These are phyloP conservation scores for Lichtheimia corymbifera DNA, from an alignment of 371 early-diverging fungal genomes.

Conservation along the genomic window DNA sequence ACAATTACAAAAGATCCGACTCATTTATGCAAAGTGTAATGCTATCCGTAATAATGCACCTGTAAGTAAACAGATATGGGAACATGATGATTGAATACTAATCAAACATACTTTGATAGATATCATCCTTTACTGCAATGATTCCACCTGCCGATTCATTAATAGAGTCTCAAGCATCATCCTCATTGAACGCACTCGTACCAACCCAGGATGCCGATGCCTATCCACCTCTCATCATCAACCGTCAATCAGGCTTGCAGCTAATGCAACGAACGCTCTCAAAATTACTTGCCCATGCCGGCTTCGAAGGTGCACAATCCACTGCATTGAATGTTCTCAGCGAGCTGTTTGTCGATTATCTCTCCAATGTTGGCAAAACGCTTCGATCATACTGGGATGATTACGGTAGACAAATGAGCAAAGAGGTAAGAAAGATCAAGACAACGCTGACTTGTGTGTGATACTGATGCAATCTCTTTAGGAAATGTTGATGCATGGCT, in stretches of 20 bases:
- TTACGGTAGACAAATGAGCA: constrained; percentile 69
- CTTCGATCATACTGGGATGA: constrained; percentile 79
- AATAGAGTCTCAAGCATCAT: background rate
- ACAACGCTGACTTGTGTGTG: background rate
- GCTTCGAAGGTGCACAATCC: constrained; percentile 80
- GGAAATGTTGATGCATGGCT: constrained; percentile 82
- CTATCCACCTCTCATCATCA: constrained; percentile 59
- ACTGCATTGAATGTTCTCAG: constrained; percentile 74
- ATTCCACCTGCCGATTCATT: constrained; percentile 19
- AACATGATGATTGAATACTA: background rate
- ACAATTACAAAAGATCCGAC: constrained; percentile 65
- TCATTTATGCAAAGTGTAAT: constrained; percentile 74
- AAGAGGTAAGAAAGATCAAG: constrained; percentile 66
- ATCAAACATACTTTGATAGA: constrained; percentile 16
- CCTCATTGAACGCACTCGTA: no score
- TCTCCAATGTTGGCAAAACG: constrained; percentile 82
- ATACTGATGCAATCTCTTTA: constrained; percentile 16
- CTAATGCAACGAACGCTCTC: constrained; percentile 65
- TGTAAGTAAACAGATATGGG: constrained; percentile 25
- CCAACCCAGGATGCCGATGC: no score
- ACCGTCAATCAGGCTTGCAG: constrained; percentile 50
- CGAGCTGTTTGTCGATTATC: constrained; percentile 76
- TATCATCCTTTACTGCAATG: constrained; percentile 30
- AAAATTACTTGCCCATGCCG: constrained; percentile 80
- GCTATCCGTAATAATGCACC: constrained; percentile 66